phyloP scores from a whole-genome alignment of 371 early-diverging fungal species.

The Scutellospora calospora region DNA sequence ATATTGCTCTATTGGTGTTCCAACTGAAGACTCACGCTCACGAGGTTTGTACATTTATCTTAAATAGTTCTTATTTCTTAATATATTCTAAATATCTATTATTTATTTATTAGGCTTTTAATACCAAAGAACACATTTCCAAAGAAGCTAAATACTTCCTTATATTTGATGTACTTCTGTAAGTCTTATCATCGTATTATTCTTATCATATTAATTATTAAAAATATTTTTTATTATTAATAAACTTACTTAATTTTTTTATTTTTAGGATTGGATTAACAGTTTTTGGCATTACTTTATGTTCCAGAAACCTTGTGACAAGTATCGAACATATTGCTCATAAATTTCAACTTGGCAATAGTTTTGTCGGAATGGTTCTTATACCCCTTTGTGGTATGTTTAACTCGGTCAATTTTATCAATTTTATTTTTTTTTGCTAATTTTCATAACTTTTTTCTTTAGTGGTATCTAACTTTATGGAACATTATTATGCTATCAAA shows the following conservation, averaged over 20 bases:
- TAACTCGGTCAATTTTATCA: too few species aligned
- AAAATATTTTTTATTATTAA: neutral
- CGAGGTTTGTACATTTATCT: constrained; percentile 9
- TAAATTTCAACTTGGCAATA: constrained; percentile 22
- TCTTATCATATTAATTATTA: neutral
- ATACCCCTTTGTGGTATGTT: constrained; percentile 41
- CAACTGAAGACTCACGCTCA: constrained; percentile 41
- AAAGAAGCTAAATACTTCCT: constrained; percentile 32
- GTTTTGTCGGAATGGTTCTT: constrained; percentile 42
- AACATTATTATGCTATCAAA: constrained; percentile 42
- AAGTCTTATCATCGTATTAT: constrained; percentile 2
- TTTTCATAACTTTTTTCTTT: neutral
- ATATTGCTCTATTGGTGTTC: constrained; percentile 30
- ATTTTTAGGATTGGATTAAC: constrained; percentile 6
- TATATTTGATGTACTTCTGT: constrained; percentile 36
- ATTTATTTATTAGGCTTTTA: neutral
- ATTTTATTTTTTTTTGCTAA: neutral
- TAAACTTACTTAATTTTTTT: neutral
- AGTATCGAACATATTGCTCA: constrained; percentile 40
- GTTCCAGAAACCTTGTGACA: constrained; percentile 39
- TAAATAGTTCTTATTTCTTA: too few species aligned
- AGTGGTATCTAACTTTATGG: constrained; percentile 42
- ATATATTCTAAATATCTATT: neutral
- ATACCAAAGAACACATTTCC: neutral
- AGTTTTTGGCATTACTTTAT: constrained; percentile 32